Conservation (phyloP, 2,329 filamentous ascomycete species). For the Akanthomyces uredinophilus region DNA sequence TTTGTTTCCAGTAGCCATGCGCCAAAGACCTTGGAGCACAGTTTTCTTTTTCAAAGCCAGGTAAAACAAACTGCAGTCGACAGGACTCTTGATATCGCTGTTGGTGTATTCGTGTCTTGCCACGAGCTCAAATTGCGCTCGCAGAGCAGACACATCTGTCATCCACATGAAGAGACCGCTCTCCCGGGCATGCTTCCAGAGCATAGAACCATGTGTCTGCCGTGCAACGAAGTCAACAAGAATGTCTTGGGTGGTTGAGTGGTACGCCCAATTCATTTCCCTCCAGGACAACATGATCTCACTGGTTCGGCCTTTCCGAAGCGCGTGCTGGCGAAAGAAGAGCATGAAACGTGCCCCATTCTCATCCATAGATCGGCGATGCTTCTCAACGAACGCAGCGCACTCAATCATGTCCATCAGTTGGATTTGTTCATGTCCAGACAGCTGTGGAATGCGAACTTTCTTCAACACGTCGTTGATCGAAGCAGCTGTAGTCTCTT, state of each 20-base stretch:
- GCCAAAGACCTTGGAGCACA: constrained; percentile 85
- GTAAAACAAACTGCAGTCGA: constrained; percentile 89
- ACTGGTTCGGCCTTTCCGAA: constrained; percentile 61
- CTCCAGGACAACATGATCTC: constrained; percentile 67
- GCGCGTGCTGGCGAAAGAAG: constrained; percentile 76
- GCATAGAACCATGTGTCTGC: constrained; percentile 72
- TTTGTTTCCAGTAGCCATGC: constrained; percentile 84
- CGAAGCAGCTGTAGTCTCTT: constrained; percentile 61
- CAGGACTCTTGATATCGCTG: constrained; percentile 78
- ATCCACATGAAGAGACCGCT: constrained; percentile 96
- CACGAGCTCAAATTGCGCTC: constrained; percentile 76
- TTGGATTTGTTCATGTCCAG: constrained; percentile 80
- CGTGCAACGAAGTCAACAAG: constrained; percentile 74
- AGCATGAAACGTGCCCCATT: constrained; percentile 84
- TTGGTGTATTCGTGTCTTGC: constrained; percentile 92
- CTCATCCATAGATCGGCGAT: constrained; percentile 82
- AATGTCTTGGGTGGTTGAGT: constrained; percentile 84
- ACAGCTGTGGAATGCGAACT: constrained; percentile 72
- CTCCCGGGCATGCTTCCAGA: constrained; percentile 81
- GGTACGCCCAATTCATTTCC: constrained; percentile 81
- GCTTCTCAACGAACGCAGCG: constrained; percentile 75
- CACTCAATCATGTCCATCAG: constrained; percentile 82
- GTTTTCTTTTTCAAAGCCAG: constrained; percentile 86
- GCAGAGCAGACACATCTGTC: constrained; percentile 65
- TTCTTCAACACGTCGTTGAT: constrained; percentile 74